Percentiles rank a stretch among this genome's conserved stretches.
Evolutionary conservation across 164 flowering plant genomes (phyloP).

Genomic region (Echeveria elegans): DNA sequence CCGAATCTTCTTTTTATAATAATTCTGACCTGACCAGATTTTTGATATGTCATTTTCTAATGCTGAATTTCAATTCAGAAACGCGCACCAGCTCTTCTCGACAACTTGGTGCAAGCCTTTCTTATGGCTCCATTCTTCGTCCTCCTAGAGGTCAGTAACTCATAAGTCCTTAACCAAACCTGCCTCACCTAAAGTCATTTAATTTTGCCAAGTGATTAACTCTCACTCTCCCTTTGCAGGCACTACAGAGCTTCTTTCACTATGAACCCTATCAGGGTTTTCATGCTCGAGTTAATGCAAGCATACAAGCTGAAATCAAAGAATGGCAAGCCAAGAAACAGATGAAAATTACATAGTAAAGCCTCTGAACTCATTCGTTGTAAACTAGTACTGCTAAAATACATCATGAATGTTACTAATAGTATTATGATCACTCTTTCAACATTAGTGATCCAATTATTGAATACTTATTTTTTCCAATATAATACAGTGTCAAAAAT

Average conservation of each 20-base stretch:
- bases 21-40: background rate
- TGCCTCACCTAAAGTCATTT: background rate
- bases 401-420: no score
- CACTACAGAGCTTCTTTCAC: slow-evolving; percentile 12
- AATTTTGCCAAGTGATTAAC: background rate
- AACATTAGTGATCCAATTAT: no score
- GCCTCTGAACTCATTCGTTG: background rate
- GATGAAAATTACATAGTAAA: background rate
- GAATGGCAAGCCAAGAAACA: slow-evolving; percentile 14
- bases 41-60: background rate
- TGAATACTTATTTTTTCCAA: no score
- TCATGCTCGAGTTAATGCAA: slow-evolving; percentile 8
- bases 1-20: background rate
- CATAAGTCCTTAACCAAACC: no score
- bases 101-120: slow-evolving; percentile 56
- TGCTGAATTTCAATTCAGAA: slow-evolving; percentile 21
- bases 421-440: no score
- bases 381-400: background rate
- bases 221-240: slow-evolving; percentile 9
- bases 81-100: slow-evolving; percentile 69
- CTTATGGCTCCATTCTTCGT: slow-evolving; percentile 75
- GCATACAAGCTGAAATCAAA: slow-evolving; percentile 8
- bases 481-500: no score
- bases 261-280: slow-evolving; percentile 15
- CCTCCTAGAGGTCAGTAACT: slow-evolving; percentile 50